Percentiles rank a stretch among this genome's conserved stretches.
These are phyloP conservation scores for Phyllosticta paracitricarpa DNA, from an alignment of 2,329 filamentous ascomycete species.

Conservation along the genomic window DNA sequence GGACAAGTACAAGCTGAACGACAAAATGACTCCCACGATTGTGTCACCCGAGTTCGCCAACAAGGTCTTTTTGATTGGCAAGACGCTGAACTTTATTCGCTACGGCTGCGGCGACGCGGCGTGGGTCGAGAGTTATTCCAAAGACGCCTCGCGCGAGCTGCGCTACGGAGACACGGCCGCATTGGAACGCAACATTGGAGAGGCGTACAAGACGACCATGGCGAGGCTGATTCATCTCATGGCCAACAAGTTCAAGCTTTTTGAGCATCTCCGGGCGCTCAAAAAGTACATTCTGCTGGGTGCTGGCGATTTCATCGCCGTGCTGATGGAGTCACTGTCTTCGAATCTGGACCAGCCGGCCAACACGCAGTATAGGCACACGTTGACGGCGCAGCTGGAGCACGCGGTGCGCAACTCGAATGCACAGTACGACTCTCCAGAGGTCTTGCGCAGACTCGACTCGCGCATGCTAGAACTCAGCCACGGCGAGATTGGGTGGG, in stretches of 20 bases:
- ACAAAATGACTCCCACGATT: conserved; percentile 83
- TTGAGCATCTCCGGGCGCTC: conserved; percentile 80
- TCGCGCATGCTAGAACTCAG: conserved; percentile 97
- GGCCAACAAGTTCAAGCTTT: conserved; percentile 89
- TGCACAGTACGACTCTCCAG: conserved; percentile 86
- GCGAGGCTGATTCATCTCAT: conserved; percentile 85
- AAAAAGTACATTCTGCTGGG: conserved; percentile 93
- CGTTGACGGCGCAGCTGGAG: conserved; percentile 91
- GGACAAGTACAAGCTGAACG: conserved; percentile 83
- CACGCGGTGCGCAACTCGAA: conserved; percentile 96
- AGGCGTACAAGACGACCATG: conserved; percentile 98
- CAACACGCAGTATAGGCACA: conserved; percentile 94
- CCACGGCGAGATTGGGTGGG: conserved; percentile 96
- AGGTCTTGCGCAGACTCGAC: conserved; percentile 83
- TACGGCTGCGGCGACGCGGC: conserved; percentile 87
- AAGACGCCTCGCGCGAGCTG: conserved; percentile 82
- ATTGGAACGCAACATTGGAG: conserved; percentile 85
- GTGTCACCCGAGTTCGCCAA: conserved; percentile 89
- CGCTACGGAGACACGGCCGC: conserved; percentile 88
- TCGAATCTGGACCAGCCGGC: conserved; percentile 89
- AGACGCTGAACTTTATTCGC: conserved; percentile 95
- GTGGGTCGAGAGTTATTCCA: conserved; percentile 95
- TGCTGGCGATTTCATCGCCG: conserved; percentile 91
- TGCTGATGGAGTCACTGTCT: conserved; percentile 93
- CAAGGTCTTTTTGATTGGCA: conserved; percentile 94